Base-by-base conservation (phyloP, 2,329 filamentous ascomycete genomes). In the Cladosporium oxysporum region DNA sequence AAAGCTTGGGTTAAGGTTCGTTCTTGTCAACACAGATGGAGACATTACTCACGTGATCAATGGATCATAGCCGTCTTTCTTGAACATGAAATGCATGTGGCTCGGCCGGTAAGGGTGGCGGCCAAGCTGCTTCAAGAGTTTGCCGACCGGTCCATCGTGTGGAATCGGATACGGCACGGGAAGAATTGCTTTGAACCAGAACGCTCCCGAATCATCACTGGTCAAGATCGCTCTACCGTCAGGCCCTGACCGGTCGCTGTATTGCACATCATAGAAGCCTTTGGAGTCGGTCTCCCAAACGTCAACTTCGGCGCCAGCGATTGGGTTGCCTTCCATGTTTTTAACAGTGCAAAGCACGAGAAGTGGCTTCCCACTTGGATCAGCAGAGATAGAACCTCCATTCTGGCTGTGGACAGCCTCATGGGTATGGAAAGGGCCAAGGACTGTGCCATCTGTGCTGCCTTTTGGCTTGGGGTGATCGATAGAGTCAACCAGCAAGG, bases 51-150 rank as follows among this genome's bases (percentile, higher is more conserved):
- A 33, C 31, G 31, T 33, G 31, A 33, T 33, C 31, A 33, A 33
- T 10, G 31, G 31, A 33, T 33, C 31, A 11, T 33, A 33, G 1
- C 31, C 31, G 8, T 33, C 31, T 33, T 92, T 93, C 75, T 89
- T 87, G 79, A 96, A 93, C 91, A 96, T 95, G 73, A 95, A 95
- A 77, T 95, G 91, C 83, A 94, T 86, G 77, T 95, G 91, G 21
- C 88, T 86, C 1, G 91, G 91, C 61, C 91, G 81, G 81, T 88
- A 93, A 64, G 87, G 87, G 79, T 95, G 92, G n/a, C 92, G 82
- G 18, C 85, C 83, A 71, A 95, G 75, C 72, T 80, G 77, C 75
- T 81, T 79, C 71, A 95, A 79, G 70, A 95, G 76, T 77, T 88
- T 86, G 0, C 91, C 93, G 1, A 96, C 92, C 0, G 93, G 92